These are phyloP conservation scores for Fusarium sp. DNA, from an alignment of 2,329 filamentous ascomycete genomes.

Conservation along the genomic window DNA sequence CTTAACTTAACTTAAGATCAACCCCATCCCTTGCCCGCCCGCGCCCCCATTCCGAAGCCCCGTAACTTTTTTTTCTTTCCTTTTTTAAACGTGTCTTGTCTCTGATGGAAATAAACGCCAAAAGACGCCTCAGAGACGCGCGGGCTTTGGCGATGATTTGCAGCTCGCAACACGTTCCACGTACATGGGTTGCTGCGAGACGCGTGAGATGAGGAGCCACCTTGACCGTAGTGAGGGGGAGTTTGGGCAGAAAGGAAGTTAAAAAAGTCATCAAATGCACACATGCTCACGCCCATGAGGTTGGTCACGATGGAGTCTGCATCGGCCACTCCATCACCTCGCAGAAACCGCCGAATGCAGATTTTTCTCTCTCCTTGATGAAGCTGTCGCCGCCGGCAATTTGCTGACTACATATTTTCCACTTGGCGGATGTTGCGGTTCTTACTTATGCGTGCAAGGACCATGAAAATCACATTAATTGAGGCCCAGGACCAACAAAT, in stretches of 20 bases:
- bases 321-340: conserved; percentile 28
- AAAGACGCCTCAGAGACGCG: conserved; percentile 32
- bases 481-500: conserved; percentile 22
- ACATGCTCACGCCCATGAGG: conserved; percentile 18
- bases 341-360: conserved; percentile 18
- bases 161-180: conserved; percentile 40
- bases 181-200: conserved; percentile 43
- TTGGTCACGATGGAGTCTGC: conserved; percentile 34
- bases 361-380: conserved; percentile 26
- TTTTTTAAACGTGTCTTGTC: conserved; percentile 30
- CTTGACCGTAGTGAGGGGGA: conserved; percentile 31
- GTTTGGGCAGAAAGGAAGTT: conserved; percentile 4
- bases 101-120: conserved; percentile 31
- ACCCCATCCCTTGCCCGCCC: conserved; percentile 28
- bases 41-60: conserved; percentile 36
- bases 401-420: conserved; percentile 12
- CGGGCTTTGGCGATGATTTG: conserved; percentile 36
- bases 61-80: conserved; percentile 19
- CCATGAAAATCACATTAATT: conserved; percentile 32
- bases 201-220: conserved; percentile 38
- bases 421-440: conserved; percentile 29
- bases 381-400: conserved; percentile 30
- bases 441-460: conserved; percentile 21
- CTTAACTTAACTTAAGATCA: conserved; percentile 11
- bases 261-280: conserved; percentile 19